Percentiles rank a stretch among this genome's conserved stretches.
phyloP scores from a whole-genome alignment of 257 asterid species.

The Gentiana dahurica region DNA sequence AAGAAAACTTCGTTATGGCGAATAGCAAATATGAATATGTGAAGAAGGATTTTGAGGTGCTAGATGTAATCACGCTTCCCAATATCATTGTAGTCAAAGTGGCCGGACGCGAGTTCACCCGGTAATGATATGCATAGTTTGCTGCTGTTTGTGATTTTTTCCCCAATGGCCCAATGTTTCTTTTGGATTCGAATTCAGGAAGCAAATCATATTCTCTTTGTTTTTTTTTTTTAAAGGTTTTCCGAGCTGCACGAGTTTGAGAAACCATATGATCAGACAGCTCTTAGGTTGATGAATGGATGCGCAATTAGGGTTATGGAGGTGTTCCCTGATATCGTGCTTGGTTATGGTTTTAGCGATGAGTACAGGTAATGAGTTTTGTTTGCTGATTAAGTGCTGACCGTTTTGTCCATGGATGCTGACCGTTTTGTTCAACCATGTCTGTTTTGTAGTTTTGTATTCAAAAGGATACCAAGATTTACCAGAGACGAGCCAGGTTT shows the following conservation, averaged over 20 bases:
- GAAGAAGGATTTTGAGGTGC: slow-evolving; percentile 47
- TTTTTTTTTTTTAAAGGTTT: slow-evolving; percentile 31
- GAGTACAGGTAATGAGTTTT: slow-evolving; percentile 48
- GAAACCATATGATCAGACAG: slow-evolving; percentile 53
- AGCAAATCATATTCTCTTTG: not conserved
- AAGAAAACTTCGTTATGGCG: slow-evolving; percentile 34
- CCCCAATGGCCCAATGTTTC: not conserved
- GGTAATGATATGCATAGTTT: slow-evolving; percentile 18
- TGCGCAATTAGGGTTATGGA: slow-evolving; percentile 56
- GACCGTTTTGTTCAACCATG: not conserved
- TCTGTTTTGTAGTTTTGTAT: slow-evolving; percentile 44
- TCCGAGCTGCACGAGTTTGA: slow-evolving; percentile 66
- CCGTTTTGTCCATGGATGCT: not conserved
- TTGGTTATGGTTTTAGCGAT: slow-evolving; percentile 60
- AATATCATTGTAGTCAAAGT: slow-evolving; percentile 52
- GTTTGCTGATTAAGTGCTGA: not conserved
- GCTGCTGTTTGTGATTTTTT: too few relatives aligned
- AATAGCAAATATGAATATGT: slow-evolving; percentile 86
- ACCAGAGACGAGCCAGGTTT: slow-evolving; percentile 80
- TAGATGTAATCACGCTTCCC: slow-evolving; percentile 54
- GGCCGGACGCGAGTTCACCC: slow-evolving; percentile 40
- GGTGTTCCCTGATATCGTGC: slow-evolving; percentile 66
- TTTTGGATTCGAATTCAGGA: slow-evolving; percentile 4
- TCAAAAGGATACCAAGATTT: slow-evolving; percentile 68
- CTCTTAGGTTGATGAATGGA: slow-evolving; percentile 60